Conservation (phyloP, 352 stramenopile genomes). For the Globisporangium alternatum region DNA sequence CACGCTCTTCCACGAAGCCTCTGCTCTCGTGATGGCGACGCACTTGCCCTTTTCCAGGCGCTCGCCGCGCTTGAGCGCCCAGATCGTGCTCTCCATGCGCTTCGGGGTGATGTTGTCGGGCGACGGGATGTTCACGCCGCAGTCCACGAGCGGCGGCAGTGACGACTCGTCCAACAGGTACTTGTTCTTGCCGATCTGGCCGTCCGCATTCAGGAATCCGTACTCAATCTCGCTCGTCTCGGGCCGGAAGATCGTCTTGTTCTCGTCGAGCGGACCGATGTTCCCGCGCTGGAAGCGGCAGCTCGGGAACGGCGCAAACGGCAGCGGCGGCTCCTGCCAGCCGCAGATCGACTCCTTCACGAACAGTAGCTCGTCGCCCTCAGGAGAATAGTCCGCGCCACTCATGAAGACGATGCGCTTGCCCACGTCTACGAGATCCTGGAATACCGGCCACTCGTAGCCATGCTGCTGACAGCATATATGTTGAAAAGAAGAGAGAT, state of each 20-base stretch:
- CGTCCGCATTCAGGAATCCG: slow-evolving; percentile 75
- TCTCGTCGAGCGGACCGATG: slow-evolving; percentile 38
- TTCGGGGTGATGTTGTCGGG: slow-evolving; percentile 82
- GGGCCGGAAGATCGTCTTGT: slow-evolving; percentile 70
- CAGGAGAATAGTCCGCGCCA: slow-evolving; percentile 60
- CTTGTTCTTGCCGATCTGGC: slow-evolving; percentile 62
- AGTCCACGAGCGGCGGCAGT: slow-evolving; percentile 60
- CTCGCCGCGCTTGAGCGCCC: slow-evolving; percentile 35
- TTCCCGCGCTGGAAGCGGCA: slow-evolving; percentile 49
- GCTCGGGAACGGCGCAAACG: slow-evolving; percentile 56
- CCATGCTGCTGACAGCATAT: slow-evolving; percentile 26
- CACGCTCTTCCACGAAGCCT: slow-evolving; percentile 48
- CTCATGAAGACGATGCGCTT: slow-evolving; percentile 83
- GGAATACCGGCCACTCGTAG: slow-evolving; percentile 56
- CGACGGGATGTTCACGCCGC: slow-evolving; percentile 75
- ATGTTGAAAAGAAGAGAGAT: background rate
- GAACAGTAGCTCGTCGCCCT: slow-evolving; percentile 70
- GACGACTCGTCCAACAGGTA: slow-evolving; percentile 66
- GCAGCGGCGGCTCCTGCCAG: slow-evolving; percentile 69
- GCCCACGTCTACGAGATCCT: slow-evolving; percentile 52
- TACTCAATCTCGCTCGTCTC: slow-evolving; percentile 87
- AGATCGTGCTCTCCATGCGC: slow-evolving; percentile 77
- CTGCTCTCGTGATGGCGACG: slow-evolving; percentile 41
- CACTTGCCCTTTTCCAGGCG: slow-evolving; percentile 40
- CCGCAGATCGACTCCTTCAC: slow-evolving; percentile 73